These are phyloP conservation scores for Sclerotinia trifoliorum DNA, from an alignment of 2,329 filamentous ascomycete genomes.

Conservation along the genomic window DNA sequence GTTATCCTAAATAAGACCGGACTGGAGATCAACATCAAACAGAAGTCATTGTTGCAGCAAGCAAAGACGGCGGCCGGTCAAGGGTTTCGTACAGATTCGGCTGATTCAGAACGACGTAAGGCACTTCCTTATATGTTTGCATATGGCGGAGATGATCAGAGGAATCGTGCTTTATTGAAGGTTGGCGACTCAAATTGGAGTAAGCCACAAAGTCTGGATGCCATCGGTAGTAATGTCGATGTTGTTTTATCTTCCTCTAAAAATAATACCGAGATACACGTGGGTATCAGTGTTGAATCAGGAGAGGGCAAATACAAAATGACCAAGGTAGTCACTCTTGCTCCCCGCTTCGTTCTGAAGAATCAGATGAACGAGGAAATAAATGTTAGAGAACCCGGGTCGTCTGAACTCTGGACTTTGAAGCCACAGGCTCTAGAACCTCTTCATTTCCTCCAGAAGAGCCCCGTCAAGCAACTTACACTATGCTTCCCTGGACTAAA, in stretches of 20 bases:
- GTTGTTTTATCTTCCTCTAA: conserved; percentile 74
- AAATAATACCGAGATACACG: conserved; percentile 76
- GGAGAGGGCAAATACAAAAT: conserved; percentile 98
- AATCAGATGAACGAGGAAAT: conserved; percentile 90
- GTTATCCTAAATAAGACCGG: conserved; percentile 95
- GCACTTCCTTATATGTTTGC: conserved; percentile 95
- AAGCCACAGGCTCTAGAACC: conserved; percentile 78
- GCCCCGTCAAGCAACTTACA: conserved; percentile 81
- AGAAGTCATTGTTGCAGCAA: conserved; percentile 83
- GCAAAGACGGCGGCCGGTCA: conserved; percentile 83
- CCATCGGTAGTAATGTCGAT: conserved; percentile 89
- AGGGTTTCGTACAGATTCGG: conserved; percentile 54
- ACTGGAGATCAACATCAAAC: conserved; percentile 80
- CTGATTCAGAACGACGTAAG: conserved; percentile 60
- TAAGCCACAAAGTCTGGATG: conserved; percentile 96
- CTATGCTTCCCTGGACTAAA: conserved; percentile 91
- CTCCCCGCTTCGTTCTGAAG: conserved; percentile 89
- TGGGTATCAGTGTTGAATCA: conserved; percentile 83
- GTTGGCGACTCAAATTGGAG: conserved; percentile 93
- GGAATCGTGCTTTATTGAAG: conserved; percentile 85
- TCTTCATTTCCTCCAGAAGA: conserved; percentile 84
- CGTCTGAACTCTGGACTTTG: conserved; percentile 77
- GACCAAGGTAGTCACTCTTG: conserved; percentile 90
- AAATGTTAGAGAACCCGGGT: conserved; percentile 86
- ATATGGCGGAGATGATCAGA: conserved; percentile 81